Base-by-base conservation (phyloP, 495 filamentous ascomycete genomes). In the Amphirosellinia nigrospora region DNA sequence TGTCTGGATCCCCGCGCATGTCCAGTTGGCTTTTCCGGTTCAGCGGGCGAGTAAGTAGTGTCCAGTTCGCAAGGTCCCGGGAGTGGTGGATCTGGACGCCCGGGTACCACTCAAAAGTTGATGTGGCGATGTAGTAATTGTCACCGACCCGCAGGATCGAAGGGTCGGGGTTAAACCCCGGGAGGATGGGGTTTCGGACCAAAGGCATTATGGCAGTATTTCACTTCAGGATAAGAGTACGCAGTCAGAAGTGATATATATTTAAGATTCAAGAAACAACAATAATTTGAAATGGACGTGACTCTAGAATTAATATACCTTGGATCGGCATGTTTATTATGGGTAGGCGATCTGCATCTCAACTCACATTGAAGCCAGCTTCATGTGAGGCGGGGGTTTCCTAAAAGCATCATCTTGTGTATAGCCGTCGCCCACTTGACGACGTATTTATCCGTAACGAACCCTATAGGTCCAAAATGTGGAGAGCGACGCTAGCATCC, bases 121-220 rank as follows among this genome's bases (percentile, higher is more conserved):
- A 89, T 2, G 87, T 89, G 41, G 86, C 87, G 66, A 90, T 85
- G 77, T 88, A 89, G 77, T 89, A 90, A 75, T 89, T 85, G 1
- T 81, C 74, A 48, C 83, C 83, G 48, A 87, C 84, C 48, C 86
- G 82, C 66, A 89, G 69, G 75, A 89, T 82, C 1, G 88, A 89
- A 15, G 88, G 88, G 78, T 90, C 88, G 15, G 88, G 77, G 74
- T 89, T 88, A 79, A 88, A 90, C 28, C 88, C 88, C 15, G 88
- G 87, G 46, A 90, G 77, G 70, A 90, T 88, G 32, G 88, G 88
- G 74, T 90, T 90, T 52, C 81, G 79, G 53, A 86, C 77, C 6
- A 68, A 74, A 2, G 83, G 83, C 83, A 86, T 86, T 34, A 43
- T 21, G 23, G 28, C 23, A 32, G 21, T n/a, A 23, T 19, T 58